Evolutionary conservation across 2,329 filamentous ascomycete species (phyloP).

Genomic region (Fusarium sp.): DNA sequence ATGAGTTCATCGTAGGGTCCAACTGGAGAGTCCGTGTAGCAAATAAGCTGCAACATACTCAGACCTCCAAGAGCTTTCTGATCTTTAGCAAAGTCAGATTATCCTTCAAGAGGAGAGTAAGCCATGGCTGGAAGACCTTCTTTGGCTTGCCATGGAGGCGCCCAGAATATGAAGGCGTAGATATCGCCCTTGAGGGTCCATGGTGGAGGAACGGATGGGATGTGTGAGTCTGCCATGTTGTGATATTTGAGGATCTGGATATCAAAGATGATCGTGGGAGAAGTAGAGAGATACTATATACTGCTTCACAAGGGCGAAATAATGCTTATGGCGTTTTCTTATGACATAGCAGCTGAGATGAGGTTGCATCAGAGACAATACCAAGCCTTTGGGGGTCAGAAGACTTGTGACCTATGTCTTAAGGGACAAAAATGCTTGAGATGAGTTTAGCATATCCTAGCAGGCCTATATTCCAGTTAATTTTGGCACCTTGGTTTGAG

Average conservation of each 20-base stretch:
- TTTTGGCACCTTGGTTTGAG: background rate
- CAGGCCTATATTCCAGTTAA: background rate
- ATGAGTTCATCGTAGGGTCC: slow-evolving; percentile 64
- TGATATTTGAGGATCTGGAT: background rate
- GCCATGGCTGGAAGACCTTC: slow-evolving; percentile 47
- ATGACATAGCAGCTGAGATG: background rate
- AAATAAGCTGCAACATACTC: slow-evolving; percentile 59
- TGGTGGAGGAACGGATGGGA: slow-evolving; percentile 44
- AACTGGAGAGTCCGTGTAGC: slow-evolving; percentile 59
- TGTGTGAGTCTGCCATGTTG: slow-evolving; percentile 13
- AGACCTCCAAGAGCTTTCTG: slow-evolving; percentile 52
- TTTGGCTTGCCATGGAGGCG: slow-evolving; percentile 39
- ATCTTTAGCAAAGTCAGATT: slow-evolving; percentile 51
- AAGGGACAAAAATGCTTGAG: background rate
- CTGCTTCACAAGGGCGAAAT: background rate
- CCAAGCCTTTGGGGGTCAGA: background rate
- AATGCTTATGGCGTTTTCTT: background rate
- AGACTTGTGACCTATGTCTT: background rate
- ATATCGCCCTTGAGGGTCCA: slow-evolving; percentile 57
- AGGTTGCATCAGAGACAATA: background rate
- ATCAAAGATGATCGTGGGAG: background rate
- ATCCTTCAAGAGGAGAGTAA: slow-evolving; percentile 57
- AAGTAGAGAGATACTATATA: background rate
- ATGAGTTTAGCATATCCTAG: background rate
- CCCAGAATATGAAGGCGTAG: slow-evolving; percentile 55